A percentile compares a stretch with the other conserved stretches of the same genome.
phyloP scores from a whole-genome alignment of 176 grass and related monocot genomes.

The Musa troglodytarum region DNA sequence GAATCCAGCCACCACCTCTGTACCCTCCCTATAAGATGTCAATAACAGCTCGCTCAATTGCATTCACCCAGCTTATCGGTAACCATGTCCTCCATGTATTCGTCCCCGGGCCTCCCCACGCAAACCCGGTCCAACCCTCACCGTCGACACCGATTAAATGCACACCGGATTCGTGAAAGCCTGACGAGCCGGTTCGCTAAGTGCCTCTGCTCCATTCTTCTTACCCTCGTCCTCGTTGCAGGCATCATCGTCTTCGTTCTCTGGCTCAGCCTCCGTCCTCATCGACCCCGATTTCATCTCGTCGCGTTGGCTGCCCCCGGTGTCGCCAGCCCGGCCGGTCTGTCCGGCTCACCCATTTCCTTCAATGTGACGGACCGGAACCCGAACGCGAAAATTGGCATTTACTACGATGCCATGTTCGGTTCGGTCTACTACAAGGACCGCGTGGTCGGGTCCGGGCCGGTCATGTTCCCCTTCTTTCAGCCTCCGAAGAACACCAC shows the following conservation, averaged over 20 bases:
- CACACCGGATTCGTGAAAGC: constrained; percentile 5
- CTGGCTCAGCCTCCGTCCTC: constrained; percentile 89
- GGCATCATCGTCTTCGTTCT: constrained; percentile 66
- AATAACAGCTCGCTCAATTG: background rate
- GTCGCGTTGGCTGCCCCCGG: constrained; percentile 34
- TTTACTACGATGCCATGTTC: constrained; percentile 32
- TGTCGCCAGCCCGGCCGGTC: constrained; percentile 27
- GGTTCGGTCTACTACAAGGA: constrained; percentile 52
- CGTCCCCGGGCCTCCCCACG: background rate
- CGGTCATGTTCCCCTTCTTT: constrained; percentile 45
- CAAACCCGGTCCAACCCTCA: background rate
- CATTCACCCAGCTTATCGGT: background rate
- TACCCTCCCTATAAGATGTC: background rate
- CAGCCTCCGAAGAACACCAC: constrained; percentile 54
- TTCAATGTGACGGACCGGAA: constrained; percentile 64
- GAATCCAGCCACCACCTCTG: background rate
- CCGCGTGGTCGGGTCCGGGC: constrained; percentile 37
- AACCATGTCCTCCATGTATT: background rate
- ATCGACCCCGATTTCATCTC: constrained; percentile 53
- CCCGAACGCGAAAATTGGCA: constrained; percentile 69
- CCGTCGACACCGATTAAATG: background rate
- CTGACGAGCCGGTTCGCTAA: constrained; percentile 33
- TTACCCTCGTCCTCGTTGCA: constrained; percentile 38
- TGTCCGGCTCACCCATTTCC: constrained; percentile 18
- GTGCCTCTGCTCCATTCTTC: constrained; percentile 50